Conservation (phyloP, 2,329 filamentous ascomycete species). For the Tolypocladium nubicola region DNA sequence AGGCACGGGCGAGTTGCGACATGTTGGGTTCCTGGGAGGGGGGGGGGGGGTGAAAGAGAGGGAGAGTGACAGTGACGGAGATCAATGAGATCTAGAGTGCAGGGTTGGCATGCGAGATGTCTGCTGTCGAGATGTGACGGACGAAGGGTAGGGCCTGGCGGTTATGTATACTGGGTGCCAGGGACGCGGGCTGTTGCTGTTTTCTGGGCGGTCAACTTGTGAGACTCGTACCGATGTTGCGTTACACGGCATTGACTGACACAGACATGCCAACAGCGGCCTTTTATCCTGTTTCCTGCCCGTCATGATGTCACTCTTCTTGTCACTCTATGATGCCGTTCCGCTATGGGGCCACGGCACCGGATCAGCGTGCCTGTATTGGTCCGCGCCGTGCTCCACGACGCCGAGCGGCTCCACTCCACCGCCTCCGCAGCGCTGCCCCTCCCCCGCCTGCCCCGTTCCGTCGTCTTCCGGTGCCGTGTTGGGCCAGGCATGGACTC, state of each 20-base stretch:
- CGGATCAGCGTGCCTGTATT: not conserved
- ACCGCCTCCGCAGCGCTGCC: slow-evolving; percentile 2
- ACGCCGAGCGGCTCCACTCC: slow-evolving; percentile 6
- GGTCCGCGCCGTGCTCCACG: slow-evolving; percentile 6
- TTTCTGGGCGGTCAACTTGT: not conserved
- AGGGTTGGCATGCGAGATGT: not conserved
- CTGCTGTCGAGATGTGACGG: not conserved
- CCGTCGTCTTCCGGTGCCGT: slow-evolving; percentile 2
- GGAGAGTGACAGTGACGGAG: not conserved
- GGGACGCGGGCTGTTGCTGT: not conserved
- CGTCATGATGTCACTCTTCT: not conserved
- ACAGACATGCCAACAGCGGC: not conserved
- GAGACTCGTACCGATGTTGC: not conserved
- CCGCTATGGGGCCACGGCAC: not conserved
- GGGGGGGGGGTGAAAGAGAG: too few species aligned
- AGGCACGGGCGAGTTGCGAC: slow-evolving; percentile 17
- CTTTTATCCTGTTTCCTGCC: not conserved
- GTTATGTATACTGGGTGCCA: not conserved
- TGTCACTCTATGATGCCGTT: not conserved
- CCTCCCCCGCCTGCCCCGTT: slow-evolving; percentile 2
- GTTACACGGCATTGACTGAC: not conserved
- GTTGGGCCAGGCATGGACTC: not conserved
- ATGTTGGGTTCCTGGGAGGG: slow-evolving; percentile 4
- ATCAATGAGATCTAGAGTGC: not conserved
- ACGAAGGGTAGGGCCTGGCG: not conserved